These are phyloP conservation scores for Scheffersomyces lignosus DNA, from an alignment of 805 yeast genomes.

Conservation along the genomic window DNA sequence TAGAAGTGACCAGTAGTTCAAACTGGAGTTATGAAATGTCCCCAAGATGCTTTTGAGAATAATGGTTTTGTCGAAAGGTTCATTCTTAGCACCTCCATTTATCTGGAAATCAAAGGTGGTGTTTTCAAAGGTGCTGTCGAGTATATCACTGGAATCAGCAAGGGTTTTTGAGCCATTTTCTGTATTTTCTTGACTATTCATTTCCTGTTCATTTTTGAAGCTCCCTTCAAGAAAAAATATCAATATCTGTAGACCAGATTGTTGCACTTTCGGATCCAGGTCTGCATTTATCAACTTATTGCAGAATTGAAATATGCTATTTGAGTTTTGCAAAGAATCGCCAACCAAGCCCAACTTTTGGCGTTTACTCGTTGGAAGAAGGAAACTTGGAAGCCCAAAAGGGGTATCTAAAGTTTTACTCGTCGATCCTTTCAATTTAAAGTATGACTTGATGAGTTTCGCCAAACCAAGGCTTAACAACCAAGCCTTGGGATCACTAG, in stretches of 20 bases:
- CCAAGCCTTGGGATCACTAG: conserved; percentile 37
- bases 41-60: conserved; percentile 16
- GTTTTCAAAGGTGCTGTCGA: conserved; percentile 1
- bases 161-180: neutral
- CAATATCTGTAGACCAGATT: conserved; percentile 27
- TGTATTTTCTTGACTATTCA: no score
- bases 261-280: conserved; percentile 11
- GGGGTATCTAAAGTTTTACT: conserved; percentile 2
- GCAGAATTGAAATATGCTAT: conserved; percentile 22
- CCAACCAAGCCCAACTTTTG: conserved; percentile 25
- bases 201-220: no score
- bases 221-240: conserved; percentile 17
- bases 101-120: conserved; percentile 10
- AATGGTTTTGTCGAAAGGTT: conserved; percentile 6
- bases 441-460: conserved; percentile 32
- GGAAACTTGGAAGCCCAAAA: no score
- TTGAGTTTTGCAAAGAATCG: conserved; percentile 18
- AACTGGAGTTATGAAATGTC: conserved; percentile 19
- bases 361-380: no score
- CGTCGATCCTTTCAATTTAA: conserved; percentile 15
- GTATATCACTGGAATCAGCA: neutral
- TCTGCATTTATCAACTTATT: conserved; percentile 21
- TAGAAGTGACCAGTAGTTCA: conserved; percentile 26
- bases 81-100: neutral
- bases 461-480: conserved; percentile 35